A percentile compares a stretch with the other conserved stretches of the same genome.
These are phyloP conservation scores for Alloteropsis semialata DNA, from an alignment of 176 grass and related monocot genomes.

Conservation along the genomic window DNA sequence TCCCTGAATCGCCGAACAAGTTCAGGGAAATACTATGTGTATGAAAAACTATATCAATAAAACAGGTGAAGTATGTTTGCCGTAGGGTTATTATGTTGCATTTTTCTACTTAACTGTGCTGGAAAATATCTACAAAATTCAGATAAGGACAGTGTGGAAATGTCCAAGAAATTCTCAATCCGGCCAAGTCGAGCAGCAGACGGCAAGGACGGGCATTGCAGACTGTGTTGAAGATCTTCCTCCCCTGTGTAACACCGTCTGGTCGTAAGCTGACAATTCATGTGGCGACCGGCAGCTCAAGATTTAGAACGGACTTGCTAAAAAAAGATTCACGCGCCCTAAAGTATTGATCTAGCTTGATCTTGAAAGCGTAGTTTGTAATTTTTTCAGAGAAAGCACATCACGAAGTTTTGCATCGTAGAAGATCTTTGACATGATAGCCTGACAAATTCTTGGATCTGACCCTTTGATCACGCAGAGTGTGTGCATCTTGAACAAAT, in stretches of 20 bases:
- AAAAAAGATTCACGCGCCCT: neutral
- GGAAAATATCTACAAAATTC: neutral
- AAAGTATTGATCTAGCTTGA: neutral
- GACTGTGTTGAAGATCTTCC: neutral
- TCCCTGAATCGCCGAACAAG: neutral
- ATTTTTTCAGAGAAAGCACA: neutral
- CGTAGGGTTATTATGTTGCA: neutral
- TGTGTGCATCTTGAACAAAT: neutral
- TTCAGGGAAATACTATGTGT: neutral
- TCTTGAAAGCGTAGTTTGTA: neutral
- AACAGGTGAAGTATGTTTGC: neutral
- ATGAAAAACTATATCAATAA: neutral
- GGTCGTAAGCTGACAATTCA: constrained; percentile 3
- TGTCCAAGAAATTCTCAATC: neutral
- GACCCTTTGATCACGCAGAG: neutral
- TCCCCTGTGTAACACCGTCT: neutral
- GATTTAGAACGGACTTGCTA: neutral
- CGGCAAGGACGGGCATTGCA: neutral
- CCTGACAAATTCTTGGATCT: neutral
- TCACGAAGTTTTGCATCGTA: too few species aligned
- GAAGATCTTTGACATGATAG: neutral
- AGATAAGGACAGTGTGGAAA: constrained; percentile 21
- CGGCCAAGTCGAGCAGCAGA: neutral
- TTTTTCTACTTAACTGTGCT: neutral
- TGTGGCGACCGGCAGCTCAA: neutral